Base-by-base conservation (phyloP, 139 green algal genomes). In the Spirogloea muscicola region DNA sequence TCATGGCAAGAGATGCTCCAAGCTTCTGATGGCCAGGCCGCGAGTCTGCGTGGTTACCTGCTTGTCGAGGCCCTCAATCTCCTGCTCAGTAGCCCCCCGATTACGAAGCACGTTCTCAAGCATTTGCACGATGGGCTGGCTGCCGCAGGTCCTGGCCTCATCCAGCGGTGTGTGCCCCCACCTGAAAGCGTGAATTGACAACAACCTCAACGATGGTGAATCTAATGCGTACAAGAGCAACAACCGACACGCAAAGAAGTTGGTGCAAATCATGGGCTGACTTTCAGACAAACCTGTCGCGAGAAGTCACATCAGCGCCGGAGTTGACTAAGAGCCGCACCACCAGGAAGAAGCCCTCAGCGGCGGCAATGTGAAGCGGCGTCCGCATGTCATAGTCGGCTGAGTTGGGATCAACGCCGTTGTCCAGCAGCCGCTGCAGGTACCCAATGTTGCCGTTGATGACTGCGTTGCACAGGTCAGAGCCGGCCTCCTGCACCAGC, bases 351-450 rank as follows among this genome's bases (percentile, higher is more conserved):
- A 39, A 31, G 27, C 57, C 57, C 31, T 64, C 31, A 34, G 16
- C 31, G 57, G 27, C 36, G 1, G 60, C 38, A 33, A 55, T 69
- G 37, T 69, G 60, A n/a, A 69, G 37, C 60, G 36, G 60, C n/a
- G 60, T 31, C n/a, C 60, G 60, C 18, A 51, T 25, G 38, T 69
- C 57, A n/a, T 69, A 69, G 60, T 69, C 60, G 9, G 33, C 37
- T 4, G 34, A 25, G 60, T 41, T 69, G 37, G 60, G 60, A n/a
- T 69, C 18, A 16, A 51, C 60, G 33, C 60, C 60, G 13, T 69
- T 7, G 18, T 49, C 25, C 0, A 69, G 60, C 38, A 69, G 39
- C 0, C 39, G 60, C 16, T 69, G 36, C 0, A 69, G 60, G 5
- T 43, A 38, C 0, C 10, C 60, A 21, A 33, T 51, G 60, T 69